Evolutionary conservation across 495 filamentous ascomycete genomes (phyloP).

Genomic region (Tuber magnatum): DNA sequence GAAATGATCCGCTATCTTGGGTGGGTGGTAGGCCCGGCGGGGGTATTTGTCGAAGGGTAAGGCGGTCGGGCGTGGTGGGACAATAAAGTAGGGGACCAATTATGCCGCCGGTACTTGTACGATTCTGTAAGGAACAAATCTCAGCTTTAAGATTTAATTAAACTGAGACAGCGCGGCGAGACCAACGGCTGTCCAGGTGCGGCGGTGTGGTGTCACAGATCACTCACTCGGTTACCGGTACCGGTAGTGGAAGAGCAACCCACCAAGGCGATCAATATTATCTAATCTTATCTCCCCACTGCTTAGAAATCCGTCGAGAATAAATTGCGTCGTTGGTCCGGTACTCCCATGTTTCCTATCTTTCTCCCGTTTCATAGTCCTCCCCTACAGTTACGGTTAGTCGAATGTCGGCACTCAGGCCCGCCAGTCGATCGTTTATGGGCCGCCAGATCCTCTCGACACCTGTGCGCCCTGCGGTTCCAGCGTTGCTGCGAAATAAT

Average conservation of each 20-base stretch:
- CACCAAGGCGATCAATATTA: not conserved
- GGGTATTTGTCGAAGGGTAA: not conserved
- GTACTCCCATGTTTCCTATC: not conserved
- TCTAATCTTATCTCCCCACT: not conserved
- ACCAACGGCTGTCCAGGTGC: not conserved
- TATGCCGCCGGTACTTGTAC: not conserved
- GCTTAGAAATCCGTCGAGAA: not conserved
- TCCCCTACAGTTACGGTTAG: not conserved
- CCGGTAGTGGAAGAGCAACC: not conserved
- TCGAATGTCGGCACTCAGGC: not conserved
- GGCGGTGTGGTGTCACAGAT: not conserved
- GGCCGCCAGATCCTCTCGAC: constrained; percentile 7
- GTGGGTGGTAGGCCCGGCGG: not conserved
- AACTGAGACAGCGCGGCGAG: not conserved
- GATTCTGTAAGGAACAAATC: not conserved
- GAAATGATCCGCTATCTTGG: not conserved
- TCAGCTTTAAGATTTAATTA: not conserved
- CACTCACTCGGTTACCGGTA: no score
- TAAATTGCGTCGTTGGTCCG: not conserved
- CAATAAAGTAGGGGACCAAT: no score
- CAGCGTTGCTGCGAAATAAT: not conserved
- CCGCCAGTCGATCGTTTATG: constrained; percentile 6
- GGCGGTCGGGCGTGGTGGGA: not conserved
- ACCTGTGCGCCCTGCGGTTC: not conserved
- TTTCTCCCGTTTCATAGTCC: not conserved